phyloP scores from a whole-genome alignment of 805 yeast species.

The Clavispora asparagi region DNA sequence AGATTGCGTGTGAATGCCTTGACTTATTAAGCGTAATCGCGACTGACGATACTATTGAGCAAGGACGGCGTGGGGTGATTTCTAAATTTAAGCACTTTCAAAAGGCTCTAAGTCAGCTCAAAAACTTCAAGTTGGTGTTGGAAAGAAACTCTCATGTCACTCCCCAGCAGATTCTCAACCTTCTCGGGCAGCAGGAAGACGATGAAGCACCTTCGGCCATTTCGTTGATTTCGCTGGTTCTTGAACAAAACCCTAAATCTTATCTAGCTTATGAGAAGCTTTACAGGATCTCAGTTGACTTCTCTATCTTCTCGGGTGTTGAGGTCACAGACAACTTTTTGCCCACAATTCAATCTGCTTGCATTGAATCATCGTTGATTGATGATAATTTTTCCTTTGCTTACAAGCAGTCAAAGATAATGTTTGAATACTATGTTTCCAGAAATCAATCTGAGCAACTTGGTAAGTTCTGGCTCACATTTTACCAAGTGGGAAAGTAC shows the following conservation, averaged over 20 bases:
- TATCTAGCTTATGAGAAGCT: conserved; percentile 42
- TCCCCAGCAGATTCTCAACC: conserved; percentile 12
- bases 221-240: conserved; percentile 32
- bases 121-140: conserved; percentile 28
- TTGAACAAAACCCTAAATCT: conserved; percentile 52
- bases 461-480: conserved; percentile 57
- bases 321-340: conserved; percentile 18
- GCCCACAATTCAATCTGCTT: conserved; percentile 37
- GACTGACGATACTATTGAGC: background rate
- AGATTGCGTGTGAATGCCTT: conserved; percentile 21
- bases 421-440: conserved; percentile 25
- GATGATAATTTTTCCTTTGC: conserved; percentile 62
- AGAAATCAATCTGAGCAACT: conserved; percentile 11
- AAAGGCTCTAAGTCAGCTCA: conserved; percentile 30
- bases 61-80: conserved; percentile 6
- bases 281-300: conserved; percentile 33
- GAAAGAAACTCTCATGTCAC: conserved; percentile 10
- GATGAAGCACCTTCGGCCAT: conserved; percentile 11
- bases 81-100: conserved; percentile 28
- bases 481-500: conserved; percentile 67
- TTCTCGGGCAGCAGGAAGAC: conserved; percentile 4
- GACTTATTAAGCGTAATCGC: conserved; percentile 18
- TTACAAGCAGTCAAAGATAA: conserved; percentile 32
- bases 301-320: conserved; percentile 36
- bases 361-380: conserved; percentile 63